These are phyloP conservation scores for Carex arenaria DNA, from an alignment of 202 grass and related monocot genomes.

Conservation along the genomic window DNA sequence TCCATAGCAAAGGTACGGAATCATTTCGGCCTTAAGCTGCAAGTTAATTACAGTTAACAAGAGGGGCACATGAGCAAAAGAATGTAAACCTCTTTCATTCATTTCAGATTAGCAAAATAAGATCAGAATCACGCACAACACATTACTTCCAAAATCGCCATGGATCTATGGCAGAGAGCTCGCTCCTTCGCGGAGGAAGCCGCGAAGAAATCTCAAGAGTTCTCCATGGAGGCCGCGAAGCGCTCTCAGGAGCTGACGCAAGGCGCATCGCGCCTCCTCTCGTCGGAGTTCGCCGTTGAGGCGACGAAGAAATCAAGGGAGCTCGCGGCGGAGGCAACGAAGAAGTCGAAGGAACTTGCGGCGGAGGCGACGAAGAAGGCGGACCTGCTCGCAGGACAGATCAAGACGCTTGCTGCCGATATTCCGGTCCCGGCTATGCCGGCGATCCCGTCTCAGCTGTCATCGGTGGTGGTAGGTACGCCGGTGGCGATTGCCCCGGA, in stretches of 20 bases:
- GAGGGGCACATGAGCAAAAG: background rate
- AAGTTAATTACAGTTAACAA: conserved; percentile 4
- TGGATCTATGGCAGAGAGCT: conserved; percentile 96
- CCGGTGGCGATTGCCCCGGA: conserved; percentile 26
- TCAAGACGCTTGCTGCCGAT: conserved; percentile 75
- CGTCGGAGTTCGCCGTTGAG: conserved; percentile 56
- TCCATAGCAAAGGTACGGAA: background rate
- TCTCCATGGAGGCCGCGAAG: conserved; percentile 71
- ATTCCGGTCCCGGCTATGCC: conserved; percentile 54
- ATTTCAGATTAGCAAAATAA: conserved; percentile 6
- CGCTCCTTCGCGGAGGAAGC: conserved; percentile 85
- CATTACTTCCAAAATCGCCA: conserved; percentile 2
- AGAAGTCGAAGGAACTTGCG: conserved; percentile 81
- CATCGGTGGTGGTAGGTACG: conserved; percentile 13
- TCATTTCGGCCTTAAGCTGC: background rate
- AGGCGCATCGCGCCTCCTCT: conserved; percentile 20
- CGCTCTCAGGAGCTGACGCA: conserved; percentile 31
- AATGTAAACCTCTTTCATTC: background rate
- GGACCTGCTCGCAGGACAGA: conserved; percentile 81
- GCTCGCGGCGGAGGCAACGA: conserved; percentile 77
- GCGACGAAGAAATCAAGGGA: conserved; percentile 84
- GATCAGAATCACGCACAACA: background rate
- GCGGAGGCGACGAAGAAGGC: conserved; percentile 96
- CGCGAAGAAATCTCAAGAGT: conserved; percentile 68
- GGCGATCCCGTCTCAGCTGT: conserved; percentile 33